Evolutionary conservation across 345 rosid genomes (phyloP).

Genomic region (Citrus sp.): DNA sequence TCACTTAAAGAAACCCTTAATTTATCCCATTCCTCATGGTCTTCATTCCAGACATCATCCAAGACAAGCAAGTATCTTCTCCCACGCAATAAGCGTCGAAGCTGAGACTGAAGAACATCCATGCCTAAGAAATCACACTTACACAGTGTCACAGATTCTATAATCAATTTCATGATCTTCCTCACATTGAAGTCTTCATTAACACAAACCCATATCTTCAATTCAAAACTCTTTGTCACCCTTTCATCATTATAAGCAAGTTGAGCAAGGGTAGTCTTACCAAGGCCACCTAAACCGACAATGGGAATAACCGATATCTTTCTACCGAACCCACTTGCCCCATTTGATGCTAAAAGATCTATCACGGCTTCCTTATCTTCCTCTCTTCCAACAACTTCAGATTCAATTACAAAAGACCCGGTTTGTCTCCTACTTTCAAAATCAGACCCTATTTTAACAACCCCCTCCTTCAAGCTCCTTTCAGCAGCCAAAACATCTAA

Average conservation of each 20-base stretch:
- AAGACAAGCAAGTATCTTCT: constrained; percentile 24
- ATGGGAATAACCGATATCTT: constrained; percentile 10
- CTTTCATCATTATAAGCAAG: constrained; percentile 10
- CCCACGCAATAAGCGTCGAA: not conserved
- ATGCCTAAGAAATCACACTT: constrained; percentile 5
- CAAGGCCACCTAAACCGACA: constrained; percentile 23
- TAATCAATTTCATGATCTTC: not conserved
- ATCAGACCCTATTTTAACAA: not conserved
- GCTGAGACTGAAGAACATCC: constrained; percentile 19
- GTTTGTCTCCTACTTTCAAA: not conserved
- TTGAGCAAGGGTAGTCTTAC: constrained; percentile 26
- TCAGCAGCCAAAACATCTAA: constrained; percentile 4
- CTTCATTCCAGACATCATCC: constrained; percentile 28
- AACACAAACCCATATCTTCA: constrained; percentile 16
- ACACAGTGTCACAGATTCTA: constrained; percentile 5
- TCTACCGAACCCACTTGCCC: not conserved
- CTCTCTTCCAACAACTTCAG: constrained; percentile 14
- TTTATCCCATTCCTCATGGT: constrained; percentile 19
- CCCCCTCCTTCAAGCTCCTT: not conserved
- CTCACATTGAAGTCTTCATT: constrained; percentile 14
- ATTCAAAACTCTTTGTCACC: constrained; percentile 9
- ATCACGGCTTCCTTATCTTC: constrained; percentile 6
- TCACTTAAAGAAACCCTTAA: constrained; percentile 2
- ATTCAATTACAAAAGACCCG: constrained; percentile 10
- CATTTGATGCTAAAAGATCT: not conserved